These are phyloP conservation scores for Candida tibetensis DNA, from an alignment of 805 yeast species.

Conservation along the genomic window DNA sequence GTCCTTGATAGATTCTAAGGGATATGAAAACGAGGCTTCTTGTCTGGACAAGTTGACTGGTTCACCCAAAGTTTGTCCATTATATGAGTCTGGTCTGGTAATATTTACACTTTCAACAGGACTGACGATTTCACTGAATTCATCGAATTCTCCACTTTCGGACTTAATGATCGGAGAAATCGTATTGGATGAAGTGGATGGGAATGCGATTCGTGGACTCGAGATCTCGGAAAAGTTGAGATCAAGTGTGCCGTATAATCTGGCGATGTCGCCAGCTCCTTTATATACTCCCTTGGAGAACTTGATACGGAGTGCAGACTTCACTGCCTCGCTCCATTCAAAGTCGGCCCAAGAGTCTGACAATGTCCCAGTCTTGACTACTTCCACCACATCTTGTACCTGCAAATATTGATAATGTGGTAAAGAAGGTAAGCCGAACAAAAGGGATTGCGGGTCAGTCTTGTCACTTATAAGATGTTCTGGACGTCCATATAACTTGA, in stretches of 20 bases:
- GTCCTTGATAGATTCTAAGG: conserved; percentile 23
- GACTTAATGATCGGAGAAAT: neutral
- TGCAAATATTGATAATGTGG: conserved; percentile 63
- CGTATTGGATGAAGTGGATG: conserved; percentile 1
- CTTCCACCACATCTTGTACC: conserved; percentile 20
- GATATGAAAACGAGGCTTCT: neutral
- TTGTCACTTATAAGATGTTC: conserved; percentile 71
- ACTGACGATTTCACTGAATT: conserved; percentile 7
- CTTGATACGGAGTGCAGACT: conserved; percentile 13
- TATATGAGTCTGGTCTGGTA: neutral
- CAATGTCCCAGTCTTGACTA: conserved; percentile 2
- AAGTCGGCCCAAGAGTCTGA: conserved; percentile 24
- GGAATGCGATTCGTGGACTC: conserved; percentile 7
- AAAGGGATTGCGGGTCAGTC: conserved; percentile 57
- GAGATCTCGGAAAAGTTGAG: conserved; percentile 9
- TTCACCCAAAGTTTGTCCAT: conserved; percentile 6
- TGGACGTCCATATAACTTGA: conserved; percentile 74
- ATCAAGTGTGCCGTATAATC: conserved; percentile 29
- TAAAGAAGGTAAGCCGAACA: conserved; percentile 72
- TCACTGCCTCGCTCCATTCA: conserved; percentile 29
- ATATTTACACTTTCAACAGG: conserved; percentile 8
- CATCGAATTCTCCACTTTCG: conserved; percentile 3
- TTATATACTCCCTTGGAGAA: conserved; percentile 21
- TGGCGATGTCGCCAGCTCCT: conserved; percentile 36
- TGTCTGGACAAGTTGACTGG: conserved; percentile 8